These are phyloP conservation scores for Cladosporium sp. DNA, from an alignment of 2,329 filamentous ascomycete genomes.

Conservation along the genomic window DNA sequence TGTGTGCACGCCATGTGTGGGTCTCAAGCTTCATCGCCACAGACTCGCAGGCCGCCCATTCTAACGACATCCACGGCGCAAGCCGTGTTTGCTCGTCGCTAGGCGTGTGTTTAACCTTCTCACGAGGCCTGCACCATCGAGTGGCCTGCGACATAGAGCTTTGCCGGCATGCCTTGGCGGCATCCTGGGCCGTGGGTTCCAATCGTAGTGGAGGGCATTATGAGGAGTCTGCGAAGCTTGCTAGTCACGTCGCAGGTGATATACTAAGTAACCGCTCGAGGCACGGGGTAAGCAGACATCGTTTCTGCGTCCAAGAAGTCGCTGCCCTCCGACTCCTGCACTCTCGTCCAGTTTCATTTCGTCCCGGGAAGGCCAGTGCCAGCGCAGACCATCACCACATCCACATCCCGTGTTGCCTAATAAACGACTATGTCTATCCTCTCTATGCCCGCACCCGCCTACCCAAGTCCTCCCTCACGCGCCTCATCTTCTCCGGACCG, in stretches of 20 bases:
- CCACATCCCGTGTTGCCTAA: neutral
- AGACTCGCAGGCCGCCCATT: neutral
- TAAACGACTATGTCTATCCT: constrained; percentile 12
- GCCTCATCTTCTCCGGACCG: constrained; percentile 17
- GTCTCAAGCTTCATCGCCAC: constrained; percentile 2
- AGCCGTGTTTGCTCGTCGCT: constrained; percentile 7
- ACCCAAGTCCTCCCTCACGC: constrained; percentile 26
- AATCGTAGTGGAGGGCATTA: constrained; percentile 6
- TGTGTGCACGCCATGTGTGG: neutral
- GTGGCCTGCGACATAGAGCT: constrained; percentile 10
- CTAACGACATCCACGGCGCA: constrained; percentile 3
- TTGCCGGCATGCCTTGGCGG: constrained; percentile 10
- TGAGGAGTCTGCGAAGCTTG: constrained; percentile 10
- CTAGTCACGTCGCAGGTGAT: constrained; percentile 14
- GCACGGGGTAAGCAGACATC: constrained; percentile 14
- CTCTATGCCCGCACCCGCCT: constrained; percentile 19
- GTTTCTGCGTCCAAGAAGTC: constrained; percentile 11
- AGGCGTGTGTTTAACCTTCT: constrained; percentile 10
- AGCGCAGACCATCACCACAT: constrained; percentile 13
- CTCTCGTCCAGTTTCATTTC: constrained; percentile 5
- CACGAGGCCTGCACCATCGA: constrained; percentile 10
- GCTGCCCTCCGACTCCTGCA: constrained; percentile 11
- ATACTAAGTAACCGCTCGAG: constrained; percentile 12
- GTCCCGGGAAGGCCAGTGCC: constrained; percentile 4
- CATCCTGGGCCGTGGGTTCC: constrained; percentile 9